These are phyloP conservation scores for Aspergillus sp. DNA, from an alignment of 2,329 filamentous ascomycete species.

Conservation along the genomic window DNA sequence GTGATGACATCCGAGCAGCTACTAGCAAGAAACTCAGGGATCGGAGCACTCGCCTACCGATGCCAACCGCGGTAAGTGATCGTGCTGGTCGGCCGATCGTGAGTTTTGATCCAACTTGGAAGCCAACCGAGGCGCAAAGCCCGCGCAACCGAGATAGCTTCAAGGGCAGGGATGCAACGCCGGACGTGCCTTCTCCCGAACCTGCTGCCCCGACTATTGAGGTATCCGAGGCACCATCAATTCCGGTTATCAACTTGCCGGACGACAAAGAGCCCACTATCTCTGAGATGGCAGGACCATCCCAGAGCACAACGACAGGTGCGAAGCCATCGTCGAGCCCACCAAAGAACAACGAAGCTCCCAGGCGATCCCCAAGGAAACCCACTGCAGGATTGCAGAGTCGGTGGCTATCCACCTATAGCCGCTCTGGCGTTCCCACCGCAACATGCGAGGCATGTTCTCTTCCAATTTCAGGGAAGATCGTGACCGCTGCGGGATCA, in stretches of 20 bases:
- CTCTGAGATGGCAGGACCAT: slow-evolving; percentile 33
- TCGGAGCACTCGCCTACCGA: slow-evolving; percentile 82
- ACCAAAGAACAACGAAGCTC: slow-evolving; percentile 16
- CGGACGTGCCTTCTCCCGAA: slow-evolving; percentile 43
- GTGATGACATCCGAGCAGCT: slow-evolving; percentile 84
- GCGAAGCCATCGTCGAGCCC: slow-evolving; percentile 22
- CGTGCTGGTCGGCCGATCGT: slow-evolving; percentile 90
- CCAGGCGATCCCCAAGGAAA: slow-evolving; percentile 33
- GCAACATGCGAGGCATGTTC: slow-evolving; percentile 83
- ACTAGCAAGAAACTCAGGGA: slow-evolving; percentile 88
- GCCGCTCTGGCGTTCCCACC: slow-evolving; percentile 57
- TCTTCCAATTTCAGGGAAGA: slow-evolving; percentile 82
- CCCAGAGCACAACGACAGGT: slow-evolving; percentile 15
- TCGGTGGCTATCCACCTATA: slow-evolving; percentile 41
- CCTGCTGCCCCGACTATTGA: slow-evolving; percentile 46
- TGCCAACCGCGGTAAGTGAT: slow-evolving; percentile 88
- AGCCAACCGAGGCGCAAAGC: slow-evolving; percentile 54
- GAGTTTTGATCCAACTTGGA: slow-evolving; percentile 88
- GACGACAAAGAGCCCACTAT: slow-evolving; percentile 47
- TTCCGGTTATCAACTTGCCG: slow-evolving; percentile 55
- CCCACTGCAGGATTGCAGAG: slow-evolving; percentile 43
- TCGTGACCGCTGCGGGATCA: slow-evolving; percentile 77
- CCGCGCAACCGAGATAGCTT: slow-evolving; percentile 23
- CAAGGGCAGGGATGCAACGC: slow-evolving; percentile 25
- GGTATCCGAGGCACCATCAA: slow-evolving; percentile 40